Base-by-base conservation (phyloP, 768 basidiomycete genomes). In the Tricholoma terreum region DNA sequence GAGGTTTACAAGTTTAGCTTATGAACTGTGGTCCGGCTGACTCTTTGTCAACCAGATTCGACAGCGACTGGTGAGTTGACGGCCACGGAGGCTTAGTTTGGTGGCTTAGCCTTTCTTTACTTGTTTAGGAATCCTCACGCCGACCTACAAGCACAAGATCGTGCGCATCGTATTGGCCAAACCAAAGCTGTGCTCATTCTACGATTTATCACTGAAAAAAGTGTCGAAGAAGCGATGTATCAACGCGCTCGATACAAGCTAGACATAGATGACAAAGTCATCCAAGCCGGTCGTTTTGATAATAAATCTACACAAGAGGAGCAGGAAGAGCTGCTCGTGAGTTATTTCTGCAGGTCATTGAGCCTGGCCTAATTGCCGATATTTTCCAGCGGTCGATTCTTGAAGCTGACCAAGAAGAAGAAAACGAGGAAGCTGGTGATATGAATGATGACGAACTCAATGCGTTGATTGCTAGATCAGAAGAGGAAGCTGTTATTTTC, bases 141-240 rank as follows among this genome's bases (percentile, higher is more conserved):
- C 51, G 96, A 99, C 87, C 77, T 98, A 59, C 97, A 99, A 73
- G 97, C 97, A 11, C 97, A 99, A 72, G 96, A 99, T 84, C 93
- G 95, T 80, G 93, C 92, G 10, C 96, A 99, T 81, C 95, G 97
- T 83, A 99, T 99, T 66, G 97, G 97, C 58, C 97, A 99, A 70
- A 99, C 97, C 58, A 96, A 95, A 73, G 91, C 94, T 45, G 97
- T 99, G 17, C 86, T 95, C 31, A 98, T 99, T 61, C 80, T 98
- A 61, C 87, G 96, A 60, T 92, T 99, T 72, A 95, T 99, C 69
- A 97, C 96, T 4, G 93, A 97, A 72, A 94, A 94, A 78, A 96
- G 94, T 61, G 94, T 99, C 21, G 97, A 98, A 74, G 97, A 98
- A 74, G 93, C 94, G 3, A 97, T 98, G 84, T 90, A 98, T 59